Conservation (phyloP, 2,329 filamentous ascomycete species). For the Phialophora chinensis region DNA sequence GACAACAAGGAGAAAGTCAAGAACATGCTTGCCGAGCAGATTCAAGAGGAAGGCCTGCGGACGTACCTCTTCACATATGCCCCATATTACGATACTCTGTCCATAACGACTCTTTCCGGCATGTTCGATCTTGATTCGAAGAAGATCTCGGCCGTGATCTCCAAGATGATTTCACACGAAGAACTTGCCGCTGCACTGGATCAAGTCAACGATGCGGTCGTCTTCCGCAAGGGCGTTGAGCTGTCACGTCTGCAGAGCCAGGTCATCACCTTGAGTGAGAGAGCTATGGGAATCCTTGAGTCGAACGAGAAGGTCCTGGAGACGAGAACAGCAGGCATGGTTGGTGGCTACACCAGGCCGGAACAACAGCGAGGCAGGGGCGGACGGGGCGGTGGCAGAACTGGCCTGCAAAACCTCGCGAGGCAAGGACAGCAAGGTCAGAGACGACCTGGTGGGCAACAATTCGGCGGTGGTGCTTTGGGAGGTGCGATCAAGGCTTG, state of each 20-base stretch:
- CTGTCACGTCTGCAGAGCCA: slow-evolving; percentile 93
- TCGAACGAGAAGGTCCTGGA: slow-evolving; percentile 96
- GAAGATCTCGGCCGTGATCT: slow-evolving; percentile 94
- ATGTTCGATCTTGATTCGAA: slow-evolving; percentile 95
- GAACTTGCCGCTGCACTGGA: slow-evolving; percentile 95
- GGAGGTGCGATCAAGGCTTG: slow-evolving; percentile 59
- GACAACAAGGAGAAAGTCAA: slow-evolving; percentile 80
- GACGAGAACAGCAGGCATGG: slow-evolving; percentile 93
- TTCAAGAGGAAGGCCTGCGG: slow-evolving; percentile 96
- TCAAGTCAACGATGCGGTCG: slow-evolving; percentile 95
- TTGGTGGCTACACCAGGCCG: slow-evolving; percentile 93
- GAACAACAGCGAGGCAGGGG: slow-evolving; percentile 72
- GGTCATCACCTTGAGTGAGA: slow-evolving; percentile 91
- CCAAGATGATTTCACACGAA: slow-evolving; percentile 99
- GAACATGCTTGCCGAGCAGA: slow-evolving; percentile 94
- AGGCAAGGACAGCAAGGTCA: slow-evolving; percentile 39
- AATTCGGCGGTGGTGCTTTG: slow-evolving; percentile 58
- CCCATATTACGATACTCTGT: slow-evolving; percentile 97
- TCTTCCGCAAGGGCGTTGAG: slow-evolving; percentile 99
- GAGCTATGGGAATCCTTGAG: slow-evolving; percentile 94
- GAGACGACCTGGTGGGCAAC: slow-evolving; percentile 55
- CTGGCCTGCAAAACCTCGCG: slow-evolving; percentile 17
- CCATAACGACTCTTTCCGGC: slow-evolving; percentile 78
- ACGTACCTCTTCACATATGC: slow-evolving; percentile 99
- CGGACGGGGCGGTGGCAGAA: slow-evolving; percentile 57